Evolutionary conservation across 2,329 filamentous ascomycete genomes (phyloP), one percentile per base, ranked within the genome.

Genomic region (Diplodia intermedia): DNA sequence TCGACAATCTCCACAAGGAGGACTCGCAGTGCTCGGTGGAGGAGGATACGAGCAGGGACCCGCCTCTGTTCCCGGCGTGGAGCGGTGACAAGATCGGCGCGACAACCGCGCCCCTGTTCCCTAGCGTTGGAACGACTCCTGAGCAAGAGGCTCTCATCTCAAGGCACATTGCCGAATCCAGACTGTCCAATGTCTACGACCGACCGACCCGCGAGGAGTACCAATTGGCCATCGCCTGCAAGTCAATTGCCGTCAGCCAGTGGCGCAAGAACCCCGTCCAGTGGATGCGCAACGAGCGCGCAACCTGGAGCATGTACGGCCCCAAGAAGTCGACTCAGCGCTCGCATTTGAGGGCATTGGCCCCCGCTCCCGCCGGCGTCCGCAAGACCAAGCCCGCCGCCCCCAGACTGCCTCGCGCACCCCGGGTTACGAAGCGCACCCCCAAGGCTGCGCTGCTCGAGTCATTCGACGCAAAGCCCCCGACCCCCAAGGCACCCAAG

Each of bases 241-340:
- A 73, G 60, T 77, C 75, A 62, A 73, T 77, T 71, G 77, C 79
- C 47, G 75, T 63, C 56, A 38, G 80, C 81, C 72, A 77, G 78
- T 86, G 78, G 72, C 72, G 72, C 23, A 71, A 73, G 31, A 79
- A 88, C 71, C 86, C 79, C 1, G 77, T 73, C 29, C 76, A 72
- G 2, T 88, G 85, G 84, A 77, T 86, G 33, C 76, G 82, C 72
- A 86, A 89, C 76, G 82, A 84, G 3, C 77, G 83, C 31, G 82
- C 88, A 82, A 82, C 9, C 82, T 87, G 71, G 79, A 72, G 60
- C 36, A 53, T 68, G 33, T 79, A 79, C 69, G 74, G 82, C 50
- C 82, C 79, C 38, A 68, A 68, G 66, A 66, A 57, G 65, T 20
- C 50, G 63, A 83, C 77, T 81, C 75, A 81, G 75, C 71, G 77